These are phyloP conservation scores for Tuber umbilicatum DNA, from an alignment of 495 filamentous ascomycete species.

Conservation along the genomic window DNA sequence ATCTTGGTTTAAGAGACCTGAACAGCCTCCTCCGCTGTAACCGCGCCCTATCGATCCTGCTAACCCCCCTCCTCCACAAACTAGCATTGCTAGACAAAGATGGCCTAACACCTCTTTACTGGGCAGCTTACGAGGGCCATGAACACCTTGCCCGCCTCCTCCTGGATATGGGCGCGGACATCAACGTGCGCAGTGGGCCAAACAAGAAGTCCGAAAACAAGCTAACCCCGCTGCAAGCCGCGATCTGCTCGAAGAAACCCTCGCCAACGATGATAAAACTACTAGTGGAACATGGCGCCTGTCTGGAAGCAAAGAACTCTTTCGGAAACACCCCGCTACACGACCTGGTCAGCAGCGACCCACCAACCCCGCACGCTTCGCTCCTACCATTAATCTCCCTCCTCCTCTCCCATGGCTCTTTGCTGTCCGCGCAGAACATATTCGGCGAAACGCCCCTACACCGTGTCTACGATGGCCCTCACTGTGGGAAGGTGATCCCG, in stretches of 20 bases:
- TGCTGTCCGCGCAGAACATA: not conserved
- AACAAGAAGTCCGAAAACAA: not conserved
- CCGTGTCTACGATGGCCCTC: not conserved
- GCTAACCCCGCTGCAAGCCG: constrained; percentile 5
- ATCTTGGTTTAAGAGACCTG: constrained; percentile 2
- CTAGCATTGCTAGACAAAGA: constrained; percentile 6
- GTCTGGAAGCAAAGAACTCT: not conserved
- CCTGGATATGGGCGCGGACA: constrained; percentile 5
- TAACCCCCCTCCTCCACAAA: constrained; percentile 9
- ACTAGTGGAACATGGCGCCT: constrained; percentile 2
- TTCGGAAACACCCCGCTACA: constrained; percentile 10
- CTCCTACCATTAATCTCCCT: not conserved
- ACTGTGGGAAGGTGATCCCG: not conserved
- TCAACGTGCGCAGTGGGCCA: not conserved
- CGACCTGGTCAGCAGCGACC: not conserved
- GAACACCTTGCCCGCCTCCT: constrained; percentile 7
- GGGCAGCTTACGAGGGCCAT: constrained; percentile 2
- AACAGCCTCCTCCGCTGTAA: constrained; percentile 8
- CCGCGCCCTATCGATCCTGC: constrained; percentile 5
- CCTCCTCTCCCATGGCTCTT: not conserved
- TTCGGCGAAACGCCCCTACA: constrained; percentile 2
- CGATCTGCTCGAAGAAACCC: not conserved
- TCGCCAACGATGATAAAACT: not conserved
- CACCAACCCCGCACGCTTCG: not conserved
- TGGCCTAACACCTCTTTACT: not conserved